A percentile compares a stretch with the other conserved stretches of the same genome.
Evolutionary conservation across 2,329 filamentous ascomycete species (phyloP).

Genomic region (Aspergillus brasiliensis): DNA sequence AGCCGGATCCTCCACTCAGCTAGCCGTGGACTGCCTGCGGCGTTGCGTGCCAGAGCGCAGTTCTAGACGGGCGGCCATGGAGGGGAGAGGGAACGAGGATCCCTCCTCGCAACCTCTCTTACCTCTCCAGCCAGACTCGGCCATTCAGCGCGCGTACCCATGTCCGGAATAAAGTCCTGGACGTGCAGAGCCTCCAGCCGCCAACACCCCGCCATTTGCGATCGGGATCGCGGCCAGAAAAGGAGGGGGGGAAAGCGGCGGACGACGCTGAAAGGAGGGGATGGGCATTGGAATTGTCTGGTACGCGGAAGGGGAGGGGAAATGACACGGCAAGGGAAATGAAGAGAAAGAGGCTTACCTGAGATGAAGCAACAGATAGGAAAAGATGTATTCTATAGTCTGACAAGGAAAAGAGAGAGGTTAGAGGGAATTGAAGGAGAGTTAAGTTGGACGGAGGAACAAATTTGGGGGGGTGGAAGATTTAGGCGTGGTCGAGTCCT

Average conservation of each 20-base stretch:
- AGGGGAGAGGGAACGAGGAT: not conserved
- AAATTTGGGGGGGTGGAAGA: not conserved
- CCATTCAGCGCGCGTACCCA: slow-evolving; percentile 12
- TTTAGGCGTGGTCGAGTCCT: not conserved
- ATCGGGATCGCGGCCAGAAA: not conserved
- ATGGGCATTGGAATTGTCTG: slow-evolving; percentile 13
- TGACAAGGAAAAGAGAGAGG: slow-evolving; percentile 13
- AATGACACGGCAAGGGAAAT: slow-evolving; percentile 18
- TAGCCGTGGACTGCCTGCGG: slow-evolving; percentile 19
- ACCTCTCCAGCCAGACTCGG: slow-evolving; percentile 3
- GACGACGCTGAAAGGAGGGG: slow-evolving; percentile 6
- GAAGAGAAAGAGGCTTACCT: slow-evolving; percentile 27
- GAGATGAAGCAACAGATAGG: slow-evolving; percentile 17
- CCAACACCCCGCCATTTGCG: not conserved
- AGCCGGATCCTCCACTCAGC: slow-evolving; percentile 17
- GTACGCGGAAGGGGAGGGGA: slow-evolving; percentile 15
- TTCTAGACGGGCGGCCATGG: slow-evolving; percentile 15
- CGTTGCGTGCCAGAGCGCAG: slow-evolving; percentile 15
- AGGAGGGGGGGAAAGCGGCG: slow-evolving; percentile 7
- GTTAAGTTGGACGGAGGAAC: not conserved
- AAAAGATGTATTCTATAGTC: slow-evolving; percentile 10
- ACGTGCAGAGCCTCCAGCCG: slow-evolving; percentile 5
- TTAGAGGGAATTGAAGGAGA: slow-evolving; percentile 18
- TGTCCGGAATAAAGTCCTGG: not conserved
- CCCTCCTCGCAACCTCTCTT: not conserved